Conservation (phyloP, 2,329 filamentous ascomycete species). For the Ascochyta koolunga region DNA sequence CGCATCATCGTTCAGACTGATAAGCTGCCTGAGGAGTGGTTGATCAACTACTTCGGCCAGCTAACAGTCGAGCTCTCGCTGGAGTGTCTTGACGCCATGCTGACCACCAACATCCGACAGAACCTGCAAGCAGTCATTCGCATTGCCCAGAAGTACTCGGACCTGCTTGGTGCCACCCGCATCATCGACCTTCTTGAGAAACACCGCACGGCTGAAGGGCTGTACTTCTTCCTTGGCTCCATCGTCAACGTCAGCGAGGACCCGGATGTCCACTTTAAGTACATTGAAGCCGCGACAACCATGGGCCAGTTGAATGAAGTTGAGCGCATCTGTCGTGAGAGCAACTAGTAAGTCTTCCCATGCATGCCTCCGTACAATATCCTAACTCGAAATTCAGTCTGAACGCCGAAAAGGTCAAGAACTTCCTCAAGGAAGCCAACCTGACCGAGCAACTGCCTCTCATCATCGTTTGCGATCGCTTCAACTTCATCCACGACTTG, state of each 20-base stretch:
- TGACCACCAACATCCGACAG: conserved; percentile 94
- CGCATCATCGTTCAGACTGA: conserved; percentile 84
- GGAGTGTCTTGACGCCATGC: conserved; percentile 94
- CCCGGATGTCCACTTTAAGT: conserved; percentile 97
- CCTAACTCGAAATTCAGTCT: conserved; percentile 58
- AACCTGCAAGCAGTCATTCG: conserved; percentile 95
- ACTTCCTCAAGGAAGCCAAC: conserved; percentile 96
- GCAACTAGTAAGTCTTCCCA: conserved; percentile 52
- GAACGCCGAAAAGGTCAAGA: conserved; percentile 96
- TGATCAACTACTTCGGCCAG: conserved; percentile 90
- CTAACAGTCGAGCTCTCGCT: conserved; percentile 94
- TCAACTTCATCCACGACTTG: conserved; percentile 97
- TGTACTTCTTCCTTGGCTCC: conserved; percentile 97
- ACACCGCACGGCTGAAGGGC: conserved; percentile 94
- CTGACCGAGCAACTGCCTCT: conserved; percentile 91
- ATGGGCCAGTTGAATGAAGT: conserved; percentile 96
- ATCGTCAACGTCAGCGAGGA: conserved; percentile 98
- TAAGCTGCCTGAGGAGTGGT: conserved; percentile 88
- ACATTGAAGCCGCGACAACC: conserved; percentile 94
- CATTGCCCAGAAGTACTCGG: conserved; percentile 96
- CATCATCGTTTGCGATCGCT: conserved; percentile 99
- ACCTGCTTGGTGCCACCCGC: conserved; percentile 83
- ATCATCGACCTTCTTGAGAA: conserved; percentile 96
- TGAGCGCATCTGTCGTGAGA: conserved; percentile 95
- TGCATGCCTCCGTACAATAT: neutral